Base-by-base conservation (phyloP, 257 asterid species). In the Solanum tarapatanum region DNA sequence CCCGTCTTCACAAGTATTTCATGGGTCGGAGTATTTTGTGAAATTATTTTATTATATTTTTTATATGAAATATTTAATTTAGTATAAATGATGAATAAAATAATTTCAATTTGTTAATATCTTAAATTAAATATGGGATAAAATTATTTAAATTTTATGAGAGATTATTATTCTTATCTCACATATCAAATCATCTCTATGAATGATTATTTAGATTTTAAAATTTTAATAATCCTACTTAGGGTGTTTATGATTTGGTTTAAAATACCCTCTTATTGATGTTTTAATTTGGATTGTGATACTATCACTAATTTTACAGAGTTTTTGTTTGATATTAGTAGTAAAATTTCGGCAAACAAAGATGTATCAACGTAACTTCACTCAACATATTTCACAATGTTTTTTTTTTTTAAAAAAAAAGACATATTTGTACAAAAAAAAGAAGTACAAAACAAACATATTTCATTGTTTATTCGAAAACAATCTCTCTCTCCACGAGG, bases 401-500 rank as follows among this genome's bases (percentile, higher is more conserved):
- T 36, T 35, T 39, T 39, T 39, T 37, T 33, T 1, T 39, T 39
- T 39, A 3, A 3, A 70, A 1, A 8, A 62, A 23, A 62, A 62
- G 28, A 23, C 6, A 9, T 62, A 23, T 21, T 62, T 62, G 70
- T 23, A 62, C 1, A 13, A 10, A 62, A 10, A 23, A 10, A 62
- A 4, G 7, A 23, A 23, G 7, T 5, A 51, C 8, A 60, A 60
- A 3, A 21, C 1, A 60, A 23, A 17, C 0, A 19, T 19, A 32
- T 16, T 12, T 26, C 3, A 66, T 7, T 24, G 5, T 16, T 7
- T 33, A 23, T 55, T 55, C 4, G 1, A 19, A 7, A 55, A 55
- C 0, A 55, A 7, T 6, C 0, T 51, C 64, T 17, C 1, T 55
- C 11, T 7, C 4, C 9, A 6, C 0, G n/a, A 17, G 4, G 0